Base-by-base conservation (phyloP, 2,329 filamentous ascomycete species). In the Lachnellula subtilissima region DNA sequence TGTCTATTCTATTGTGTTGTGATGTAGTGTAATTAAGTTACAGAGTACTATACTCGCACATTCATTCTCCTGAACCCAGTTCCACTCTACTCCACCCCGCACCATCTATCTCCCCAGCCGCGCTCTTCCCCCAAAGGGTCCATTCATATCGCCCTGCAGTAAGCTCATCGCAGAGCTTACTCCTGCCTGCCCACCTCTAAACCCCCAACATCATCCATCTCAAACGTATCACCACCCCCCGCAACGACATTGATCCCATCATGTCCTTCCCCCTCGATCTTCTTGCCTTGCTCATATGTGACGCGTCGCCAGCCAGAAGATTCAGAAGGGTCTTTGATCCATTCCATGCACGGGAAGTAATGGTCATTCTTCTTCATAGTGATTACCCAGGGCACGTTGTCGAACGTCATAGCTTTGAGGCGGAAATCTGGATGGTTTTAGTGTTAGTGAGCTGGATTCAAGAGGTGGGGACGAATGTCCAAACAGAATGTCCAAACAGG, bases 301-400 rank as follows among this genome's bases (percentile, higher is more conserved):
- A 84, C 76, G 39, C 84, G 75, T 53, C 77, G 77, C 85, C 85
- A 88, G 50, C 84, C 84, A 60, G 79, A 84, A 1, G 77, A 72
- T 60, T 84, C 82, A 6, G 73, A 73, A 14, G 73, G 69, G 61
- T 87, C 84, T 71, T 86, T 87, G 72, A 84, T 81, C 79, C 84
- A 86, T 67, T 88, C 85, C 72, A 84, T 82, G 0, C 84, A 87
- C 0, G 85, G 85, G 73, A 88, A 88, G 72, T 99, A 99, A 73
- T 99, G 94, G 70, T 99, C 93, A 66, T 97, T 97, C 82, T 97
- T 97, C 85, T 99, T 99, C 89, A 99, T 96, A 8, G 94, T 99
- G 40, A 95, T 90, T n/a, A 99, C 91, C 91, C 94, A 99, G 3
- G 93, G 93, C 9, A 99, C 91, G 67, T 95, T 96, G 72, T 99